A percentile compares a stretch with the other conserved stretches of the same genome.
Evolutionary conservation across 805 yeast genomes (phyloP).

Genomic region (Candida andamanensis): DNA sequence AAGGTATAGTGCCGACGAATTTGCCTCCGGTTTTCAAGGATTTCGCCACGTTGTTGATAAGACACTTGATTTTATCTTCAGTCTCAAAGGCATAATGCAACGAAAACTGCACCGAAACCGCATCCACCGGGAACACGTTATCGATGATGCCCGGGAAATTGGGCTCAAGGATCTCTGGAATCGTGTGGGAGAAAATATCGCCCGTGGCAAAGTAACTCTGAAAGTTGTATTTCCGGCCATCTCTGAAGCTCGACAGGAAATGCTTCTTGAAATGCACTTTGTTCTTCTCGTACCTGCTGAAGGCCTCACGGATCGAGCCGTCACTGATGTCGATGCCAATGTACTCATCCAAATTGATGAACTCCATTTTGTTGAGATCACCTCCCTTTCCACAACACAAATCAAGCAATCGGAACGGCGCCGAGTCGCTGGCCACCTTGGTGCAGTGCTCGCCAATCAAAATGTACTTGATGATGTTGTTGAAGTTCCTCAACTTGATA

Average conservation of each 20-base stretch:
- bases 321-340: conserved; percentile 92
- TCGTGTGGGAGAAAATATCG: conserved; percentile 73
- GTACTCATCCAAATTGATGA: conserved; percentile 65
- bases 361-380: conserved; percentile 84
- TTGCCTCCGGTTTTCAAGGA: conserved; percentile 78
- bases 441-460: conserved; percentile 64
- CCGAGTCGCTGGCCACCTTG: conserved; percentile 15
- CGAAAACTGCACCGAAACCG: conserved; percentile 87
- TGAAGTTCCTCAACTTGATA: conserved; percentile 79
- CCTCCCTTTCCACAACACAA: conserved; percentile 99
- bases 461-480: conserved; percentile 86
- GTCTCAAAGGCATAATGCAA: conserved; percentile 91
- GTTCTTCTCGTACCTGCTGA: conserved; percentile 59
- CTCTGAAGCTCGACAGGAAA: conserved; percentile 18
- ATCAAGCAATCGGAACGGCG: conserved; percentile 56
- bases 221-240: conserved; percentile 50
- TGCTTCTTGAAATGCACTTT: conserved; percentile 35
- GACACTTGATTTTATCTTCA: conserved; percentile 69
- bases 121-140: conserved; percentile 74
- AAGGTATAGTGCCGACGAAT: conserved; percentile 93
- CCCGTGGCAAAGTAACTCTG: conserved; percentile 87
- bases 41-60: conserved; percentile 69
- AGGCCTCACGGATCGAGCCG: conserved; percentile 80
- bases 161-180: conserved; percentile 60
- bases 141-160: conserved; percentile 58